These are phyloP conservation scores for Crithidia expoeki DNA, from an alignment of 208 protist species.

Conservation along the genomic window DNA sequence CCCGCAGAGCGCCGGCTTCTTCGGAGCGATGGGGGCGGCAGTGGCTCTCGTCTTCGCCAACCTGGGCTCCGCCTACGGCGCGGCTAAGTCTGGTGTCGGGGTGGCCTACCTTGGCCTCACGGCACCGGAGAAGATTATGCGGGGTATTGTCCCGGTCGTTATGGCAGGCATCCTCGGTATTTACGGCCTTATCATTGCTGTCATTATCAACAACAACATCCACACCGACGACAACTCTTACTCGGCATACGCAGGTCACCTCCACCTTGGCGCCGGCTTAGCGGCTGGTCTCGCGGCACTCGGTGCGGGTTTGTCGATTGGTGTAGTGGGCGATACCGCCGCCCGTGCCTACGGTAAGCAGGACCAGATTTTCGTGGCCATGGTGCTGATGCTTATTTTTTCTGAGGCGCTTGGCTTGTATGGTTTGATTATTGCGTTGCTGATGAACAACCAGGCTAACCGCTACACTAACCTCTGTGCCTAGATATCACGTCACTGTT, in stretches of 20 bases:
- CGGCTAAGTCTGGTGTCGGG: slow-evolving; percentile 97
- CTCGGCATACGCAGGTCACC: slow-evolving; percentile 89
- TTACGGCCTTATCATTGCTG: slow-evolving; percentile 99
- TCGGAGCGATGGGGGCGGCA: slow-evolving; percentile 75
- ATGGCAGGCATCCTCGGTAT: slow-evolving; percentile 99
- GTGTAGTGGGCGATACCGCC: slow-evolving; percentile 98
- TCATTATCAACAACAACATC: slow-evolving; percentile 97
- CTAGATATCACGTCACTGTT: too few relatives aligned
- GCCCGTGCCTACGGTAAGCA: slow-evolving; percentile 93
- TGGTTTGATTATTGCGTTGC: slow-evolving; percentile 99
- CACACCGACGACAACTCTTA: slow-evolving; percentile 74
- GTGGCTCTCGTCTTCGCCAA: slow-evolving; percentile 90
- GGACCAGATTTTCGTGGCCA: slow-evolving; percentile 98
- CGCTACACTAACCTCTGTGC: slow-evolving; percentile 68
- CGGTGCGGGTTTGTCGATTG: slow-evolving; percentile 98
- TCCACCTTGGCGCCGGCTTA: slow-evolving; percentile 97
- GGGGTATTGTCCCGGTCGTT: slow-evolving; percentile 92
- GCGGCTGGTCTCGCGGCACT: slow-evolving; percentile 95
- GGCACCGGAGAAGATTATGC: slow-evolving; percentile 96
- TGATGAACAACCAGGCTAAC: slow-evolving; percentile 93
- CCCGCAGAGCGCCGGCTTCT: slow-evolving; percentile 82
- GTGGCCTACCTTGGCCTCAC: slow-evolving; percentile 97
- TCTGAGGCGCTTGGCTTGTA: slow-evolving; percentile 99
- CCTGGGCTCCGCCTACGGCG: slow-evolving; percentile 99
- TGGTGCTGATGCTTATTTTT: slow-evolving; percentile 99